These are phyloP conservation scores for Psilocybe azurescens DNA, from an alignment of 768 basidiomycete species.

Conservation along the genomic window DNA sequence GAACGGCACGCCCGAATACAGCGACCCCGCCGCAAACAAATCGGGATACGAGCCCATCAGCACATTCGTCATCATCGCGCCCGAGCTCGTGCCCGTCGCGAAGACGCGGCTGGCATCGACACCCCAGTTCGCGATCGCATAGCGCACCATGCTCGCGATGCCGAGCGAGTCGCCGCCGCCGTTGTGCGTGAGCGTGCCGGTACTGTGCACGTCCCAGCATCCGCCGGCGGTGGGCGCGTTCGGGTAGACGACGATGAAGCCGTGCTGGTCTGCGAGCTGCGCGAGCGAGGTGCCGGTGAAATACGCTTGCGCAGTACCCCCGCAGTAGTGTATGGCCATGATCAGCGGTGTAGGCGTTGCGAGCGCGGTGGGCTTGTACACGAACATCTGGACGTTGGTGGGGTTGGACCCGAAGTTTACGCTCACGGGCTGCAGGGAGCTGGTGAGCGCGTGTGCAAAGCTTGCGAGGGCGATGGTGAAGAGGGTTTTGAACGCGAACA, in stretches of 20 bases:
- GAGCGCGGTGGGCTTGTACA: slow-evolving; percentile 46
- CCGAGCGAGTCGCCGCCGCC: slow-evolving; percentile 59
- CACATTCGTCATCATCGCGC: slow-evolving; percentile 67
- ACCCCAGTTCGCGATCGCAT: slow-evolving; percentile 53
- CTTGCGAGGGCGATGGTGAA: slow-evolving; percentile 6
- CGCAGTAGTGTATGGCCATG: slow-evolving; percentile 59
- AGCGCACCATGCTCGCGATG: slow-evolving; percentile 51
- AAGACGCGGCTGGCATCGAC: slow-evolving; percentile 53
- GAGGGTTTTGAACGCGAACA: slow-evolving; percentile 18
- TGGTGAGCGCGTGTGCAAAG: slow-evolving; percentile 18
- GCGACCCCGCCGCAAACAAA: slow-evolving; percentile 52
- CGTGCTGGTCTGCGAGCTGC: slow-evolving; percentile 53
- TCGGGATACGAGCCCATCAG: slow-evolving; percentile 59
- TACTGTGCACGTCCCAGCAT: slow-evolving; percentile 60
- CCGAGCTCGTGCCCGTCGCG: slow-evolving; percentile 56
- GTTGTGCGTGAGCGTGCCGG: slow-evolving; percentile 57
- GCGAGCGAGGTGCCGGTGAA: slow-evolving; percentile 53
- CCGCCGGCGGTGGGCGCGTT: slow-evolving; percentile 45
- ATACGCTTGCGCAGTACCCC: slow-evolving; percentile 55
- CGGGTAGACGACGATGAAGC: slow-evolving; percentile 59
- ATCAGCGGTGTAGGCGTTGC: slow-evolving; percentile 47
- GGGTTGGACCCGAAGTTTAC: slow-evolving; percentile 56
- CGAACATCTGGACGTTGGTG: slow-evolving; percentile 51
- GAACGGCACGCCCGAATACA: slow-evolving; percentile 58
- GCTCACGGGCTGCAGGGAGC: slow-evolving; percentile 41